Base-by-base conservation (phyloP, 2,329 filamentous ascomycete species). In the Pseudogymnoascus sp. region DNA sequence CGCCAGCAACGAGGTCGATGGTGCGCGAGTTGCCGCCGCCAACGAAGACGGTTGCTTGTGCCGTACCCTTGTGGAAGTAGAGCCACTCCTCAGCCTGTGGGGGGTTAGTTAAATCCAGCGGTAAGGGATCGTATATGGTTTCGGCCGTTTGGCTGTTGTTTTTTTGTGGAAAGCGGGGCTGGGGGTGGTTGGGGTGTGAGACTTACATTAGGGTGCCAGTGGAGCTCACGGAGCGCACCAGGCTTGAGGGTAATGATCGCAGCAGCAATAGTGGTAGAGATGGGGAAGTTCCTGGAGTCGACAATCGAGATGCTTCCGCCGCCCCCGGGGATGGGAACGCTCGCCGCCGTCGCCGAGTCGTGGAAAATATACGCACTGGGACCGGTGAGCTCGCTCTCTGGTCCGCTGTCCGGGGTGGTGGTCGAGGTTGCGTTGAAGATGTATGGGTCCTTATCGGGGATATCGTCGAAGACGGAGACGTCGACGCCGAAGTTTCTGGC, bases 401-500 rank as follows among this genome's bases (percentile, higher is more conserved):
- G 77, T 10, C 77, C 76, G 5, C 72, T 72, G 1, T 76, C 78
- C n/a, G 77, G 77, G 16, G 76, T 73, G 12, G 74, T 77, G 68
- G 77, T 80, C 59, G 82, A 72, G 0, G 81, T 84, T 33, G 77
- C 81, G 65, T 85, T 83, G 59, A 82, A 69, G 66, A 89, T 88
- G 71, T 87, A 87, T 0, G 85, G 85, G 67, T 82, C 82, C 1
- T 79, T 76, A 0, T 76, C 69, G 0, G 85, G 85, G 21, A 88
- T 75, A 6, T 77, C 78, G 65, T 82, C 77, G 65, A 89, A 89
- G 52, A 86, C 78, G 0, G 80, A 80, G 21, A 79, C 77, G 59
- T 83, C 77, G 19, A 89, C 78, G 21, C 84, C 84, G 66, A 89
- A 89, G 75, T 89, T 89, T 75, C 87, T 88, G 37, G 86, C 85